These are phyloP conservation scores for Chaetomium globosum DNA, from an alignment of 2,329 filamentous ascomycete species.

Conservation along the genomic window DNA sequence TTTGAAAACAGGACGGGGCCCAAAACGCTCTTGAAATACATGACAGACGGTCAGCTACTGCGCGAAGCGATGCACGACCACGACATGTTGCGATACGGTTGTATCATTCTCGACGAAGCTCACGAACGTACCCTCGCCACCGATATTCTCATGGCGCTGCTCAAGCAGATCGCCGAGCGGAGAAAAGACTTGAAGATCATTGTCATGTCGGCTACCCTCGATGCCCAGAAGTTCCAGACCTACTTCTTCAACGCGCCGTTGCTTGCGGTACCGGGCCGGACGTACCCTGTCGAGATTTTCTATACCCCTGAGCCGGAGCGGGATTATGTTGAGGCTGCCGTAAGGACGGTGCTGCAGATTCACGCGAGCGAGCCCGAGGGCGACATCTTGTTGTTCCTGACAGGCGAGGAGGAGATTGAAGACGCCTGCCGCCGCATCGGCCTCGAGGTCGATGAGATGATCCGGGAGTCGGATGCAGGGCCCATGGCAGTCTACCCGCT, in stretches of 20 bases:
- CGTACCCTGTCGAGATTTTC: constrained; percentile 96
- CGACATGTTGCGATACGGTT: constrained; percentile 87
- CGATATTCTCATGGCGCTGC: constrained; percentile 93
- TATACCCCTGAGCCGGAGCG: constrained; percentile 95
- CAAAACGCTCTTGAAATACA: constrained; percentile 95
- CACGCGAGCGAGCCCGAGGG: constrained; percentile 91
- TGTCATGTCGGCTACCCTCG: constrained; percentile 97
- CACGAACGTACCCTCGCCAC: constrained; percentile 97
- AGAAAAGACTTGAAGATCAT: constrained; percentile 94
- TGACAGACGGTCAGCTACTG: constrained; percentile 99
- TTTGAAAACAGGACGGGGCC: constrained; percentile 93
- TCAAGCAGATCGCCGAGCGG: constrained; percentile 84
- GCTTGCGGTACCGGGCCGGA: constrained; percentile 90
- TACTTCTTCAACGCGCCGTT: constrained; percentile 96
- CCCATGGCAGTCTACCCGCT: constrained; percentile 89
- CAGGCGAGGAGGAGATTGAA: constrained; percentile 97
- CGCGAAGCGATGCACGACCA: constrained; percentile 96
- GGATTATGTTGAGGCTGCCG: constrained; percentile 94
- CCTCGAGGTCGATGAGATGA: constrained; percentile 88
- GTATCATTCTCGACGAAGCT: constrained; percentile 97
- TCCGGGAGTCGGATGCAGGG: constrained; percentile 86
- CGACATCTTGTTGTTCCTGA: constrained; percentile 91
- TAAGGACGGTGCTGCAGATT: constrained; percentile 94
- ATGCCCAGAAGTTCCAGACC: constrained; percentile 95
- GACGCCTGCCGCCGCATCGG: constrained; percentile 91